These are phyloP conservation scores for Neodidymelliopsis sp. DNA, from an alignment of 2,329 filamentous ascomycete genomes.

Conservation along the genomic window DNA sequence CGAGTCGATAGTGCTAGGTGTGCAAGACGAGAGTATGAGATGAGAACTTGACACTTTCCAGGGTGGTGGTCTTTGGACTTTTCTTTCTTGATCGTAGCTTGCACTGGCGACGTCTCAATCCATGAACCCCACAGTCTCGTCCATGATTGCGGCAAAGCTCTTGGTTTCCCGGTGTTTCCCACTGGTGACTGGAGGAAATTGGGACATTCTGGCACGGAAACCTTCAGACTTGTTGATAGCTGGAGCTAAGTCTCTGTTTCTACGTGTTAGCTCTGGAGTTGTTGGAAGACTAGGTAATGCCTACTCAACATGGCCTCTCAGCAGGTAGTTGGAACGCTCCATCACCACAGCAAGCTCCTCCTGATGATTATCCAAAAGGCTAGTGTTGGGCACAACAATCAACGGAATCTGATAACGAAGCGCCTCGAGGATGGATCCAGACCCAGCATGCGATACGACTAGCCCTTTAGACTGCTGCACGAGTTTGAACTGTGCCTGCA, in stretches of 20 bases:
- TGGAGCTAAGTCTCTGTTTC: slow-evolving; percentile 53
- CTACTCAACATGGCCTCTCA: slow-evolving; percentile 68
- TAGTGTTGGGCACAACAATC: slow-evolving; percentile 87
- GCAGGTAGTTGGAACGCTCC: slow-evolving; percentile 75
- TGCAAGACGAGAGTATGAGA: too few species aligned
- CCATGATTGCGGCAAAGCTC: slow-evolving; percentile 46
- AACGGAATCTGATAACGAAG: slow-evolving; percentile 76
- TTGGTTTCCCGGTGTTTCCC: slow-evolving; percentile 47
- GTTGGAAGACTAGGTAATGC: slow-evolving; percentile 56
- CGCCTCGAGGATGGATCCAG: slow-evolving; percentile 86
- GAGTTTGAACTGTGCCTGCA: slow-evolving; percentile 66
- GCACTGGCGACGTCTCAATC: too few species aligned
- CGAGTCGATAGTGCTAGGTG: too few species aligned
- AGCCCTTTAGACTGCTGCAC: slow-evolving; percentile 68
- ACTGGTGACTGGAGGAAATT: slow-evolving; percentile 46
- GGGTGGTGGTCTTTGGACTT: too few species aligned
- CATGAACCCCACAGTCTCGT: slow-evolving; percentile 45
- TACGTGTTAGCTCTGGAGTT: neutral
- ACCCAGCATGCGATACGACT: slow-evolving; percentile 89
- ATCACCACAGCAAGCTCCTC: slow-evolving; percentile 82
- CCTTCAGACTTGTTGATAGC: slow-evolving; percentile 59
- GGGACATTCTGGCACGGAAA: slow-evolving; percentile 40
- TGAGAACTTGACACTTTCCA: too few species aligned
- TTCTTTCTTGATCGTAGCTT: too few species aligned
- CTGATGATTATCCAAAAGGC: slow-evolving; percentile 89